These are phyloP conservation scores for Trichophyton simii DNA, from an alignment of 2,329 filamentous ascomycete genomes.

Conservation along the genomic window DNA sequence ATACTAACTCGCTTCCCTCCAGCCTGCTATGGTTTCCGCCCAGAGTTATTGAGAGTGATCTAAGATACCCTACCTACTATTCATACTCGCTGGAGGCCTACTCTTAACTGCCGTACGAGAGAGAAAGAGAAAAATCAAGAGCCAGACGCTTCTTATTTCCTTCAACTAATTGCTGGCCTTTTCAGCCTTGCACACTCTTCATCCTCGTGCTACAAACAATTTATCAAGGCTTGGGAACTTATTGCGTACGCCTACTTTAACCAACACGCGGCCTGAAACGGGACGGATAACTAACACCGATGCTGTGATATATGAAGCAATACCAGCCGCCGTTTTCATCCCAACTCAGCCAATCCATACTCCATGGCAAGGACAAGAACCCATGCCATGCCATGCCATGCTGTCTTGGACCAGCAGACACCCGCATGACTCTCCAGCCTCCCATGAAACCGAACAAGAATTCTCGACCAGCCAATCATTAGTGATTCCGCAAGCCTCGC, in stretches of 20 bases:
- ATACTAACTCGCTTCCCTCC: slow-evolving; percentile 3
- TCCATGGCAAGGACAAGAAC: neutral
- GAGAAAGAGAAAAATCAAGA: neutral
- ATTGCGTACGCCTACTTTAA: neutral
- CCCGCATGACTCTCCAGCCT: neutral
- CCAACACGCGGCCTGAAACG: neutral
- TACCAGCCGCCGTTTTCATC: neutral
- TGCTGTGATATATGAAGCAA: neutral
- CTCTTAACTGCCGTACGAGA: neutral
- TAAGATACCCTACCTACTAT: neutral
- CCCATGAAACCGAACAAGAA: neutral
- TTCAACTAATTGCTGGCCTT: neutral
- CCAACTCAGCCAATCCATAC: neutral
- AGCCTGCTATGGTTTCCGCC: slow-evolving; percentile 35
- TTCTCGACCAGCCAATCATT: neutral
- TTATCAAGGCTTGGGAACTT: neutral
- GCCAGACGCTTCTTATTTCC: slow-evolving; percentile 3
- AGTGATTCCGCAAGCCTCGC: neutral
- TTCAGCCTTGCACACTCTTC: neutral
- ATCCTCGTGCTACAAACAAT: neutral
- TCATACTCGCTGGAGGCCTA: neutral
- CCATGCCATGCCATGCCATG: neutral
- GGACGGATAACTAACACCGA: neutral
- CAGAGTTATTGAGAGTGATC: slow-evolving; percentile 30
- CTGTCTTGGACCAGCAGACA: neutral